phyloP scores from a whole-genome alignment of 129 eudicot species.

The Flaveria linearis region DNA sequence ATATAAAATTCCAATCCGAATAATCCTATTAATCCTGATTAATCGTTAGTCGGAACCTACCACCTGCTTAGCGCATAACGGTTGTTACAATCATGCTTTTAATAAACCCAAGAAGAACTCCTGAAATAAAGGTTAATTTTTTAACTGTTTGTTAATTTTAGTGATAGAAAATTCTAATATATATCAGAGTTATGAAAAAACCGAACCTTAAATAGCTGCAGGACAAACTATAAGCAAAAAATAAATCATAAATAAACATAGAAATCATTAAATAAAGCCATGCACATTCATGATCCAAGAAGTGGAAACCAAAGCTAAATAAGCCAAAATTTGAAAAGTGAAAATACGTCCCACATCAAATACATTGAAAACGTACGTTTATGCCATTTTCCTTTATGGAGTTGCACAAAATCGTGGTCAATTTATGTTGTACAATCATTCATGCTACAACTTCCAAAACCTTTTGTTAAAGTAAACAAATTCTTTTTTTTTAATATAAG shows the following conservation, averaged over 20 bases:
- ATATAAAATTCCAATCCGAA: too few relatives aligned
- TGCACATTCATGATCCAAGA: not conserved
- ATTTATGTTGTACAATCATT: constrained; percentile 24
- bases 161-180: too few relatives aligned
- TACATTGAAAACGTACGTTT: not conserved
- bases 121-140: too few relatives aligned
- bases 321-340: not conserved
- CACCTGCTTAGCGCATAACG: too few relatives aligned
- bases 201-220: too few relatives aligned
- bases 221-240: too few relatives aligned
- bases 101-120: too few relatives aligned
- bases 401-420: constrained; percentile 33
- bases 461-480: constrained; percentile 34
- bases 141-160: too few relatives aligned
- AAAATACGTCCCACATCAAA: not conserved
- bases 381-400: constrained; percentile 30
- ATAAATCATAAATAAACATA: not conserved
- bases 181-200: too few relatives aligned
- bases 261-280: not conserved
- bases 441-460: constrained; percentile 38
- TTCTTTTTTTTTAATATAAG: constrained; percentile 17
- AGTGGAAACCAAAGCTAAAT: not conserved
- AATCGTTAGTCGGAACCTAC: too few relatives aligned
- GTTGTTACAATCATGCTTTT: too few relatives aligned
- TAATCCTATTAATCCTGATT: too few relatives aligned